Evolutionary conservation across 768 basidiomycete genomes (phyloP).

Genomic region (Pleurotus platypus): DNA sequence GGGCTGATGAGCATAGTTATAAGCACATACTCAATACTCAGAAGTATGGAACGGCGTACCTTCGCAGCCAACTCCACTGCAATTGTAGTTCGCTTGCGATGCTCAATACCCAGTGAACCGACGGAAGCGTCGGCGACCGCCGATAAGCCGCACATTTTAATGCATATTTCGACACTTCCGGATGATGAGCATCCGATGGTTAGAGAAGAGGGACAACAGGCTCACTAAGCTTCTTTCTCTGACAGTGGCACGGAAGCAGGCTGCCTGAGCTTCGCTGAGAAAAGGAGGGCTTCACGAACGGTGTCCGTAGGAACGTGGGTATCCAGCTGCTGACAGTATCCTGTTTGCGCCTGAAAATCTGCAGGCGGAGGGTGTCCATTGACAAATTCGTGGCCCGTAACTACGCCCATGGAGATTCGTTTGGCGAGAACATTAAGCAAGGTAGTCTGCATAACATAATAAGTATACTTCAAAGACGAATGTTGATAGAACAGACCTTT

Average conservation of each 20-base stretch:
- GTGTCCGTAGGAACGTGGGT: conserved; percentile 73
- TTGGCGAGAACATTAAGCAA: conserved; percentile 41
- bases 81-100: conserved; percentile 80
- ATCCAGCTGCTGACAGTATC: conserved; percentile 60
- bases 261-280: conserved; percentile 79
- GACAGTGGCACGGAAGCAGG: conserved; percentile 56
- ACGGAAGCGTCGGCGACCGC: conserved; percentile 66
- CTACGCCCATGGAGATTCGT: conserved; percentile 30
- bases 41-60: conserved; percentile 32
- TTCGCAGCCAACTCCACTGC: conserved; percentile 87
- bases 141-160: conserved; percentile 66
- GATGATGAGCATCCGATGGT: conserved; percentile 10
- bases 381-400: conserved; percentile 36
- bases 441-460: conserved; percentile 30
- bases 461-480: conserved; percentile 23
- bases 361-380: conserved; percentile 35
- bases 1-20: conserved; percentile 37
- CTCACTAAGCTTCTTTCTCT: conserved; percentile 80
- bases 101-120: conserved; percentile 64
- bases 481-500: conserved; percentile 40
- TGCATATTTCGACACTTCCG: conserved; percentile 36
- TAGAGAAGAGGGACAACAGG: conserved; percentile 8
- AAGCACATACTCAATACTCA: not conserved
- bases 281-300: conserved; percentile 75
- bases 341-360: conserved; percentile 42